Evolutionary conservation across 2,329 filamentous ascomycete species (phyloP), one percentile per base, ranked within the genome.

Genomic region (Sporothrix humicola): DNA sequence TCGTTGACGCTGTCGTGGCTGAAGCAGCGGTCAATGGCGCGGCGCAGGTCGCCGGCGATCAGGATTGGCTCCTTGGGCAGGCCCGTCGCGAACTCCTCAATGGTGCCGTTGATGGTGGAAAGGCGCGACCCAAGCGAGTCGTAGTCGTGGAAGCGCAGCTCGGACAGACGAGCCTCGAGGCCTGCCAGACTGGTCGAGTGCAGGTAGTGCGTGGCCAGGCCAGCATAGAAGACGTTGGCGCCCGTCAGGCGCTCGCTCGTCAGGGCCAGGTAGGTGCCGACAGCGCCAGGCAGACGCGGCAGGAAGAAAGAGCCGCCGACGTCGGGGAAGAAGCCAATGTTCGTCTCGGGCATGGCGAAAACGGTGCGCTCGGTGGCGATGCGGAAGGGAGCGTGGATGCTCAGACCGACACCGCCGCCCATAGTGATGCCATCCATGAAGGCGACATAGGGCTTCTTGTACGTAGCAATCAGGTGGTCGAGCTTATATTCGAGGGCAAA

Each of bases 341-440:
- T 97, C 3, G 96, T 99, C 85, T 99, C 96, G 44, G 96, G 96
- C 96, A 99, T 99, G 78, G 97, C 95, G 79, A 99, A 98, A 66
- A 97, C 84, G 6, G 96, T 99, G 80, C 92, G 92, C 84, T 99
- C 96, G 2, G 96, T 99, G 52, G 96, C 96, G 80, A 99, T 97
- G 75, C 96, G 89, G 87, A 99, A 95, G 2, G 96, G 97, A 2
- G 96, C 95, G 83, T 99, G 97, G 71, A 97, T 89, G 82, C 93
- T 97, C 73, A 99, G 88, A 7, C 96, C 96, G 71, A 98, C 96
- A 77, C 96, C 96, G 73, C 96, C 96, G 73, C 96, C 96, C 96
- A 99, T 99, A 71, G 97, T 99, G 82, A 97, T 93, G 74, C 96
- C 96, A 80, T 99, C 96, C 91, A 99, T 97, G 80, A 98, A 92